Evolutionary conservation across 1,284 basidiomycete genomes (phyloP).

Genomic region (Sanghuangporus sanghuang): DNA sequence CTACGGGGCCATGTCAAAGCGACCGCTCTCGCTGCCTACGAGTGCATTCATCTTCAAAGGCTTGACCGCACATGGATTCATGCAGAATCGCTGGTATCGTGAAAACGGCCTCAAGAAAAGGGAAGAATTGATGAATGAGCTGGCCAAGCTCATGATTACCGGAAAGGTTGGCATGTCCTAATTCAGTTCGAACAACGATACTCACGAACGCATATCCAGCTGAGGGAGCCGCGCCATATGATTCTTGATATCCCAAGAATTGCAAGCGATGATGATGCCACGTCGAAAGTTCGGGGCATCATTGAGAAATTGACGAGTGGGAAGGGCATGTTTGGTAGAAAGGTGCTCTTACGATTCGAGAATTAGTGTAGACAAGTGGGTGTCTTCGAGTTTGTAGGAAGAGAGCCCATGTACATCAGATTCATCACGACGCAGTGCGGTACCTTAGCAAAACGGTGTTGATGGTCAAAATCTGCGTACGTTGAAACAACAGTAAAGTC

Average conservation of each 20-base stretch:
- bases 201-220: slow-evolving; percentile 32
- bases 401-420: too few relatives aligned
- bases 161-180: slow-evolving; percentile 43
- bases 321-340: slow-evolving; percentile 61
- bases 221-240: slow-evolving; percentile 62
- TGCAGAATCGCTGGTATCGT: slow-evolving; percentile 72
- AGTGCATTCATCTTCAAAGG: slow-evolving; percentile 81
- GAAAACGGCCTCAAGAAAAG: slow-evolving; percentile 36
- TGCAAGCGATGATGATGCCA: slow-evolving; percentile 50
- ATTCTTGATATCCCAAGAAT: slow-evolving; percentile 48
- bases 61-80: slow-evolving; percentile 66
- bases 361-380: neutral
- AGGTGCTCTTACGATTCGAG: slow-evolving; percentile 60
- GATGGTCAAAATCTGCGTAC: too few relatives aligned
- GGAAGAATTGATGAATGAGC: slow-evolving; percentile 39
- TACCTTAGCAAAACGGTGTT: too few relatives aligned
- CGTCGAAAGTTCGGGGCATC: slow-evolving; percentile 39
- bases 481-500: too few relatives aligned
- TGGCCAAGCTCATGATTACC: slow-evolving; percentile 46
- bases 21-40: slow-evolving; percentile 72
- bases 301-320: slow-evolving; percentile 39
- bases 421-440: too few relatives aligned
- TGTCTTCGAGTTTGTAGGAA: neutral
- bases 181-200: slow-evolving; percentile 1
- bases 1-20: slow-evolving; percentile 86